phyloP scores from a whole-genome alignment of 2,329 filamentous ascomycete genomes.

The Aspergillaceae sp. region DNA sequence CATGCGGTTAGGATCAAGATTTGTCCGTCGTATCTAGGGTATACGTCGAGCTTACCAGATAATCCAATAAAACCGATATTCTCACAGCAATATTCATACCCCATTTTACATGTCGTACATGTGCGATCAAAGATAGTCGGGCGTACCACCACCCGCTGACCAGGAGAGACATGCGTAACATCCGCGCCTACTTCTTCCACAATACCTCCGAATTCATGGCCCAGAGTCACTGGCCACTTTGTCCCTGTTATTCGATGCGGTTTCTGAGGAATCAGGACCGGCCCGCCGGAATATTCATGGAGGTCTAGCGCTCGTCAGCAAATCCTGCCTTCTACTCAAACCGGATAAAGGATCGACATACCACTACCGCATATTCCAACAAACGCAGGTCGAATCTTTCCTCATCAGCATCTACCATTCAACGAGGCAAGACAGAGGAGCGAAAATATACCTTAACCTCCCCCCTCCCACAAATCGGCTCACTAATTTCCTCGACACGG shows the following conservation, averaged over 20 bases:
- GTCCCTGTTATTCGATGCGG: conserved; percentile 53
- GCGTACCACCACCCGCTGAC: conserved; percentile 46
- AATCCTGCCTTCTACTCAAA: neutral
- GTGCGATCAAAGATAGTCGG: conserved; percentile 35
- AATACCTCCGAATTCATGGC: conserved; percentile 57
- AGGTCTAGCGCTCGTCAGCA: conserved; percentile 27
- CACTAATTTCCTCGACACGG: conserved; percentile 27
- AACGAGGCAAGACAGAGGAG: neutral
- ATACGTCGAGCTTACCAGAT: conserved; percentile 23
- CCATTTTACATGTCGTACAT: conserved; percentile 44
- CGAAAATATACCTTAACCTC: conserved; percentile 37
- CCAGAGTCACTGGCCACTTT: conserved; percentile 51
- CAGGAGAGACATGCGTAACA: conserved; percentile 39
- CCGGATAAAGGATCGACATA: conserved; percentile 2
- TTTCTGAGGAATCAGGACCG: conserved; percentile 39
- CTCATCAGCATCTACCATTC: neutral
- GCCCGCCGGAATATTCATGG: conserved; percentile 46
- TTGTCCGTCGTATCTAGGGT: too few relatives aligned
- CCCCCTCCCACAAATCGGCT: conserved; percentile 37
- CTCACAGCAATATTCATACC: conserved; percentile 54
- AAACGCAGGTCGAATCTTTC: conserved; percentile 22
- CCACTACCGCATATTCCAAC: conserved; percentile 29
- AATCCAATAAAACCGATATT: conserved; percentile 47
- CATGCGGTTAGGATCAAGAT: neutral
- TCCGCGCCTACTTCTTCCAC: conserved; percentile 50